Conservation (phyloP, 768 basidiomycete species). For the Multifurca ochricompacta region DNA sequence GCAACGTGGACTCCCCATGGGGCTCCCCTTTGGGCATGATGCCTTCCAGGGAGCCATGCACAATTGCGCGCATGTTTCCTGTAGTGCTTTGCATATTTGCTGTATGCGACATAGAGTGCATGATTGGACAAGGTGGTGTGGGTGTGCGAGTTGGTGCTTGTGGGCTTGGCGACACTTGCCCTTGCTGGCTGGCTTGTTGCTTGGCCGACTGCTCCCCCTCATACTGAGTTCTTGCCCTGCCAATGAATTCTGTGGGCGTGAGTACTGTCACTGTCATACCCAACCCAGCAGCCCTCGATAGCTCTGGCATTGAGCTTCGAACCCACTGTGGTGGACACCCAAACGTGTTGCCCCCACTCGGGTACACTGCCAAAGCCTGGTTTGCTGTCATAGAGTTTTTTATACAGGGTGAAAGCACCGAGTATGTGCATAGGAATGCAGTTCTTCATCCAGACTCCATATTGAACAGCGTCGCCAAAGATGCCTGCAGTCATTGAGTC, state of each 20-base stretch:
- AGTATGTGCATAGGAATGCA: conserved; percentile 17
- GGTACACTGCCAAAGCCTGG: conserved; percentile 23
- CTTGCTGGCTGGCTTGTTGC: no score
- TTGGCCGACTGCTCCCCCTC: no score
- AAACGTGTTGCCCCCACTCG: conserved; percentile 13
- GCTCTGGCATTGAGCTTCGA: conserved; percentile 18
- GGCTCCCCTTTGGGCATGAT: no score
- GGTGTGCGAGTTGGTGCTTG: no score
- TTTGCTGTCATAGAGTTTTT: conserved; percentile 21
- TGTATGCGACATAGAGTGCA: no score
- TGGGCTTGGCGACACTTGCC: no score
- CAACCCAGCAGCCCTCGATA: conserved; percentile 26
- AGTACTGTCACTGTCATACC: conserved; percentile 28
- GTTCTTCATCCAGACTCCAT: conserved; percentile 17
- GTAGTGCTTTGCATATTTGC: no score
- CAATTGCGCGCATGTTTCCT: no score
- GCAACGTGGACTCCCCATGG: no score
- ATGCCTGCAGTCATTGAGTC: no score
- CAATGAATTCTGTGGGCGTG: conserved; percentile 30
- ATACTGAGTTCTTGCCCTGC: conserved; percentile 25
- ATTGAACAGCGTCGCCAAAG: conserved; percentile 26
- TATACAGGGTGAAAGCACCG: conserved; percentile 24
- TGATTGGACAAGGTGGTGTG: no score
- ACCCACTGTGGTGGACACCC: conserved; percentile 6
- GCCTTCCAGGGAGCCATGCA: no score